Evolutionary conservation across 331 rosid genomes (phyloP).

Genomic region (Acacia pycnantha): DNA sequence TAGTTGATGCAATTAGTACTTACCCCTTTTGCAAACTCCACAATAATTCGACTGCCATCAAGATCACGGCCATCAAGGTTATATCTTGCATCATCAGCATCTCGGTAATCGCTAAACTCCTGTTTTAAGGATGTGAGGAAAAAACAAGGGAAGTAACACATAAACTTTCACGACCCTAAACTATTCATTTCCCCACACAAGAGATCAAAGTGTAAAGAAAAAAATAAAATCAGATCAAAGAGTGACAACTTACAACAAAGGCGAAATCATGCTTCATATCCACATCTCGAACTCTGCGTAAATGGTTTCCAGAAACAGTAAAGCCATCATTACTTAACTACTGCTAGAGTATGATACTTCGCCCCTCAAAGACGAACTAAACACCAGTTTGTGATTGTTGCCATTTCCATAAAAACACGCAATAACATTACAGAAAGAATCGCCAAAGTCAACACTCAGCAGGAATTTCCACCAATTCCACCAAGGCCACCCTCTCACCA

Average conservation of each 20-base stretch:
- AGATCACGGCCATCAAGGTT: constrained; percentile 75
- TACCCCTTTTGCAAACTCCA: constrained; percentile 82
- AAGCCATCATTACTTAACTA: constrained; percentile 91
- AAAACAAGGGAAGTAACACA: constrained; percentile 29
- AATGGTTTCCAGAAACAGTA: constrained; percentile 93
- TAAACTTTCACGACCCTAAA: constrained; percentile 35
- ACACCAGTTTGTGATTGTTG: constrained; percentile 94
- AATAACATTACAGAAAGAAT: constrained; percentile 39
- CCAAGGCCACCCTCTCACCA: constrained; percentile 78
- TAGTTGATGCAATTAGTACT: constrained; percentile 8
- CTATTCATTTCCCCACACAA: not conserved
- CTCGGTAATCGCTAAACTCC: constrained; percentile 86
- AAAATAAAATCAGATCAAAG: not conserved
- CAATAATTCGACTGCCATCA: constrained; percentile 77
- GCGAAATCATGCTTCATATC: constrained; percentile 97
- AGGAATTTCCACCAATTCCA: constrained; percentile 69
- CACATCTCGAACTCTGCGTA: constrained; percentile 98
- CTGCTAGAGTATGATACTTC: constrained; percentile 72
- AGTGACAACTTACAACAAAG: constrained; percentile 78
- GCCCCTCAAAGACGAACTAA: constrained; percentile 95
- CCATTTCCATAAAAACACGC: constrained; percentile 93
- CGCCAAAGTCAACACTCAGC: constrained; percentile 51
- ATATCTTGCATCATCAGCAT: constrained; percentile 92
- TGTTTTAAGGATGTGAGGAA: constrained; percentile 41
- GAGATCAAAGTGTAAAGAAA: not conserved